Percentiles rank a stretch among this genome's conserved stretches.
Evolutionary conservation across 1,284 basidiomycete genomes (phyloP).

Genomic region (Cutaneotrichosporon cutaneum): DNA sequence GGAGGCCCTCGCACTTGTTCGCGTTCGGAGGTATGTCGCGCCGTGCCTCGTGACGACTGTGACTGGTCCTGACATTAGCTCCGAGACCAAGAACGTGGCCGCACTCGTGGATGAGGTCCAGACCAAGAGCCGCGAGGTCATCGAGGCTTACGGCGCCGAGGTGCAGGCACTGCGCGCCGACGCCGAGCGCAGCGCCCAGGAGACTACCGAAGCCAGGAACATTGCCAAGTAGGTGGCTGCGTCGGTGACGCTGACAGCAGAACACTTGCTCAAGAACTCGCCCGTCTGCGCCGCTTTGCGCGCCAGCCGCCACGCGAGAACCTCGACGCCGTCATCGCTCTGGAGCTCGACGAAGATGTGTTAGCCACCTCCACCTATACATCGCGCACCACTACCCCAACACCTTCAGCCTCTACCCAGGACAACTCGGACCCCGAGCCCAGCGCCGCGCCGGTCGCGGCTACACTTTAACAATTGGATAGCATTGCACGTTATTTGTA

Average conservation of each 20-base stretch:
- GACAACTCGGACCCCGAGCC: neutral
- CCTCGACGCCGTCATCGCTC: slow-evolving; percentile 8
- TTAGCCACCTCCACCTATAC: no score
- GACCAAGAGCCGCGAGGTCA: slow-evolving; percentile 19
- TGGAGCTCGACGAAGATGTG: neutral
- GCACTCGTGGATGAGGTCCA: slow-evolving; percentile 30
- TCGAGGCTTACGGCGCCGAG: slow-evolving; percentile 29
- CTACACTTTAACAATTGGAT: neutral
- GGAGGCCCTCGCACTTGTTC: slow-evolving; percentile 35
- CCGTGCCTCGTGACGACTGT: neutral
- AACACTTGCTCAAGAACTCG: neutral
- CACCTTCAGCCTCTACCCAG: neutral
- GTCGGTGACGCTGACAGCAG: neutral
- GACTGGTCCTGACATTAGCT: slow-evolving; percentile 25
- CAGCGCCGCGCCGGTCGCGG: no score
- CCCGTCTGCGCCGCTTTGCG: slow-evolving; percentile 1
- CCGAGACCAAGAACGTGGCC: slow-evolving; percentile 34
- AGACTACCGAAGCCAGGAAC: slow-evolving; percentile 28
- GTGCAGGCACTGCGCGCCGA: slow-evolving; percentile 24
- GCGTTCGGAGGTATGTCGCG: slow-evolving; percentile 39
- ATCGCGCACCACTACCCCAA: neutral
- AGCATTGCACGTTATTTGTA: neutral
- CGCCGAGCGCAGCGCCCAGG: slow-evolving; percentile 30
- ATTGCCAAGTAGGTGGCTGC: slow-evolving; percentile 34
- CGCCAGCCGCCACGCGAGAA: neutral